Evolutionary conservation across 2,329 filamentous ascomycete species (phyloP), one percentile per base, ranked within the genome.

Genomic region (Leptographium flavum): DNA sequence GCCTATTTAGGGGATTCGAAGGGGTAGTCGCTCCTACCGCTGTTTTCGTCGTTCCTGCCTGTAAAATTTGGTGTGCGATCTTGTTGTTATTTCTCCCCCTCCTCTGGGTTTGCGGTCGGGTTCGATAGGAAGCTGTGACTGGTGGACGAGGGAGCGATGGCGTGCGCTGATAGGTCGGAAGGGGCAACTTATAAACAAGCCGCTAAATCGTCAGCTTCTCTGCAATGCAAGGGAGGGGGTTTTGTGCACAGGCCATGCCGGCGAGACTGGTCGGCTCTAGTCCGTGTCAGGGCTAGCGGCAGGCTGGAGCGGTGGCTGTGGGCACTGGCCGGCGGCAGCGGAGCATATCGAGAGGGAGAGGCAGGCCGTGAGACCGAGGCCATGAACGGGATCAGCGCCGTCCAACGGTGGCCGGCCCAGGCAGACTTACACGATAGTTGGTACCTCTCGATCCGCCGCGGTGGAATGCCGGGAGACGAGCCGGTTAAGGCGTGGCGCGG

Each of bases 111-210:
- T 46, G 47, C 45, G 43, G 47, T 49, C 35, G 43, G 44, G 43
- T 49, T 49, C 44, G 45, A 49, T 40, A 32, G 36, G 21, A 19
- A 41, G 37, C 43, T 22, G 45, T 47, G 45, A 49, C 25, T 47
- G 47, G 40, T 17, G 21, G n/a, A 17, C 14, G 21, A 7, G 13
- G 9, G 8, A 21, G 19, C 35, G 8, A n/a, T 3, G 8, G 11
- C 4, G 38, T 9, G 23, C 15, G 38, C n/a, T 39, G 21, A 33
- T 42, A 17, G 40, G 40, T 13, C 5, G 40, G 27, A 9, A 6
- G 13, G 21, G 15, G 23, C 37, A 39, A 39, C 35, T 30, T 31
- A 27, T 23, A 31, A 41, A 23, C 19, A 30, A 39, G 15, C 28
- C 39, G 39, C 39, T 40, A 41, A 41, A 30, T 40, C 27, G 39